Percentiles rank a stretch among this genome's conserved stretches.
phyloP scores from a whole-genome alignment of 306 rosid genomes.

The Quercus alba region DNA sequence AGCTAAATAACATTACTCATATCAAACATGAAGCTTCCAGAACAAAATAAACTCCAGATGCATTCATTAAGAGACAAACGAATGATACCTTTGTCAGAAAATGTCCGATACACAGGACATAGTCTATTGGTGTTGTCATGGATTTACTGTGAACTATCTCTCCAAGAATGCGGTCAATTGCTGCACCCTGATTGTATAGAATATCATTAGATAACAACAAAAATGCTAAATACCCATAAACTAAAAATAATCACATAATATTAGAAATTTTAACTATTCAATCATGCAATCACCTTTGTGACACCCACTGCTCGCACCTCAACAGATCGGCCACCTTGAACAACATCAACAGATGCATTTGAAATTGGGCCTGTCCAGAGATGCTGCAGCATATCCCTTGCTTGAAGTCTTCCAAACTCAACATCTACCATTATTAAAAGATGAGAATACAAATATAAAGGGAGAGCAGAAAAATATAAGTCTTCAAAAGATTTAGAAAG shows the following conservation, averaged over 20 bases:
- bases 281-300: conserved; percentile 61
- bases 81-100: conserved; percentile 84
- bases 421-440: conserved; percentile 46
- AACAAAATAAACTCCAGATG: background rate
- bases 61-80: background rate
- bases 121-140: conserved; percentile 89
- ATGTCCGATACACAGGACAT: conserved; percentile 87
- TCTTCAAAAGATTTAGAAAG: background rate
- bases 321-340: conserved; percentile 94
- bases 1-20: conserved; percentile 7
- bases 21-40: conserved; percentile 5
- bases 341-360: conserved; percentile 89
- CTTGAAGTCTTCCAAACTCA: conserved; percentile 94
- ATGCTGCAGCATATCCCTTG: conserved; percentile 96
- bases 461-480: conserved; percentile 4
- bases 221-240: background rate
- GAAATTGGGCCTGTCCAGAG: conserved; percentile 98
- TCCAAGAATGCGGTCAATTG: conserved; percentile 91
- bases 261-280: conserved; percentile 5
- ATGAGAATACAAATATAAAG: conserved; percentile 13
- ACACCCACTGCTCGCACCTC: conserved; percentile 96
- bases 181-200: conserved; percentile 72
- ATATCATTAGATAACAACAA: background rate
- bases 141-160: conserved; percentile 94
- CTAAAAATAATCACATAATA: conserved; percentile 13